A percentile compares a stretch with the other conserved stretches of the same genome.
These are phyloP conservation scores for Tephrocybe sp. DNA, from an alignment of 768 basidiomycete species.

Conservation along the genomic window DNA sequence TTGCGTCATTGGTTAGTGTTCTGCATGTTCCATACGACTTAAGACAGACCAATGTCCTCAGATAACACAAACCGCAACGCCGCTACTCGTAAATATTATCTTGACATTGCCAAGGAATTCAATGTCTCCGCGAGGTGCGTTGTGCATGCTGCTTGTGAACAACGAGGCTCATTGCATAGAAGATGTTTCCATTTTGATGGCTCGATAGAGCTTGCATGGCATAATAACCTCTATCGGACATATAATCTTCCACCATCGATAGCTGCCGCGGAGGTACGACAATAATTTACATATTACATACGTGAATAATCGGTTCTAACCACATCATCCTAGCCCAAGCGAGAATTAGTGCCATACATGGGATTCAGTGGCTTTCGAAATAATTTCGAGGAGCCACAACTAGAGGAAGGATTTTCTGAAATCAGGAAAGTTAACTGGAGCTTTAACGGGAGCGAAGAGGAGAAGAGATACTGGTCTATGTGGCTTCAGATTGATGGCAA, in stretches of 20 bases:
- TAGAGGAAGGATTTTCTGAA: slow-evolving; percentile 75
- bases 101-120: slow-evolving; percentile 61
- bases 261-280: slow-evolving; percentile 39
- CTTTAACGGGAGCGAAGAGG: slow-evolving; percentile 76
- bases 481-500: slow-evolving; percentile 84
- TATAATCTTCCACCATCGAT: slow-evolving; percentile 53
- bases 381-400: slow-evolving; percentile 64
- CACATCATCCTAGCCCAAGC: slow-evolving; percentile 35
- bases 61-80: slow-evolving; percentile 92
- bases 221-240: slow-evolving; percentile 90
- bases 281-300: neutral
- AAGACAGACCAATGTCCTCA: slow-evolving; percentile 24
- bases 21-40: neutral
- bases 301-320: neutral
- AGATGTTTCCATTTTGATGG: slow-evolving; percentile 80
- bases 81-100: slow-evolving; percentile 67
- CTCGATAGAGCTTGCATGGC: slow-evolving; percentile 82
- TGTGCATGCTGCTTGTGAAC: neutral
- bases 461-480: slow-evolving; percentile 73
- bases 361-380: slow-evolving; percentile 61
- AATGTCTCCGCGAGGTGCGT: slow-evolving; percentile 57
- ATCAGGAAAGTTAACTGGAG: slow-evolving; percentile 78
- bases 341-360: slow-evolving; percentile 56
- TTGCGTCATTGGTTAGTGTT: slow-evolving; percentile 72
- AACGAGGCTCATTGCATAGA: neutral